Evolutionary conservation across 139 green algal genomes (phyloP), one percentile per base, ranked within the genome.

Genomic region (Limnomonas spitsbergensis): DNA sequence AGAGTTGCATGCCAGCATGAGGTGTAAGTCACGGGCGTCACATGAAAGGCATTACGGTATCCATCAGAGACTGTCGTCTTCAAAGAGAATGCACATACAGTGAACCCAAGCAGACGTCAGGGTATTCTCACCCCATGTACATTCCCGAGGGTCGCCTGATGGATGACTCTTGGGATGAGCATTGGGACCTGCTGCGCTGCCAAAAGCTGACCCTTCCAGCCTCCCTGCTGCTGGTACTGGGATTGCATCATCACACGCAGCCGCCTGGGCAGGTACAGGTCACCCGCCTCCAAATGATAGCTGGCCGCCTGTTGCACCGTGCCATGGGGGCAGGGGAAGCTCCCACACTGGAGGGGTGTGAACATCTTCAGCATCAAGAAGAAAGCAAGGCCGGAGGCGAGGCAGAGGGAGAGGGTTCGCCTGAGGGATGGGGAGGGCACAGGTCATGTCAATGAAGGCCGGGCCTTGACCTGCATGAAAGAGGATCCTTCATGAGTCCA

Each of bases 1-100:
- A n/a, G 47, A 29, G 14, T 61, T 14, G 20, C 47, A 61, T 61
- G 47, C 47, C 20, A 29, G 47, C 47, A 61, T 61, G 14, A n/a
- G 47, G 47, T 61, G 20, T 61, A 14, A 61, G 14, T 29, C 47
- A 29, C 20, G 47, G 47, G 14, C 14, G 47, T 61, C 20, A 29
- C 47, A 61, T 61, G 47, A 14, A 61, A 61, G 47, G 47, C 47
- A 29, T 61, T 61, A n/a, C n/a, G n/a, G n/a, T n/a, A n/a, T n/a
- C n/a, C n/a, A n/a, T n/a, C n/a, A n/a, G n/a, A n/a, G n/a, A n/a
- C n/a, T n/a, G 47, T 29, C 47, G 14, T 61, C 47, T 61, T 61
- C 47, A 61, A 61, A 29, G 14, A 61, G 47, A 61, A 61, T 61
- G 20, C 20, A 61, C 14, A 61, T 61, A 61, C 20, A 20, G 20